Evolutionary conservation across 306 rosid species (phyloP), one percentile per base, ranked within the genome.

Genomic region (Abrus precatorius): DNA sequence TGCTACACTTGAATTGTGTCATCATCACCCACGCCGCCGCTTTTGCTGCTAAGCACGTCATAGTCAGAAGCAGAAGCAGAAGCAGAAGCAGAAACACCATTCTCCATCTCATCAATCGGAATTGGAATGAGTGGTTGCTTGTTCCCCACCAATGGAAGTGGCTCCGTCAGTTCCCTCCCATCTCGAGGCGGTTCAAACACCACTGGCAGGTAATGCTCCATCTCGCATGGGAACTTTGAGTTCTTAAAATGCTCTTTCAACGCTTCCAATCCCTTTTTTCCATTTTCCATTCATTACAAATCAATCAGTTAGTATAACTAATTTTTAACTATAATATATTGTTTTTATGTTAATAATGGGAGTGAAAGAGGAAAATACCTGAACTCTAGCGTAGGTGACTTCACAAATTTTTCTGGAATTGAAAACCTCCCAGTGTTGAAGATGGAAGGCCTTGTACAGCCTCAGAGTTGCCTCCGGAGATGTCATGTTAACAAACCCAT

Each of bases 401-500:
- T 95, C 86, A 11, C 99, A 95, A 45, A 93, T 91, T 86, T 95
- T 95, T 68, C 97, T 91, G 1, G 99, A 95, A 82, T 95, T 95
- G 59, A 95, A 95, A 0, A 92, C 94, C 85, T 95, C 96, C 99
- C 99, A 95, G n/a, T 77, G 95, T 64, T 93, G 98, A 55, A 72
- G 93, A 67, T 95, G 98, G 61, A 93, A 95, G 5, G 99, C 97
- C 82, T 93, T 95, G 80, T 95, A 93, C 29, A 95, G 86, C 80
- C 98, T 84, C 77, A 90, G 65, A 1, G 96, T 88, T 1, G 97
- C 99, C 67, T 90, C 89, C 0, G 97, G 97, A 2, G 94, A 80
- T 6, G 99, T 95, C 99, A 95, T 91, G 85, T 95, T 95, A 83
- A 95, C 99, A 62, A 95, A 95, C 32, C 99, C 99, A 56, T 95